These are phyloP conservation scores for Phytophthora citricola DNA, from an alignment of 352 stramenopile genomes.

Conservation along the genomic window DNA sequence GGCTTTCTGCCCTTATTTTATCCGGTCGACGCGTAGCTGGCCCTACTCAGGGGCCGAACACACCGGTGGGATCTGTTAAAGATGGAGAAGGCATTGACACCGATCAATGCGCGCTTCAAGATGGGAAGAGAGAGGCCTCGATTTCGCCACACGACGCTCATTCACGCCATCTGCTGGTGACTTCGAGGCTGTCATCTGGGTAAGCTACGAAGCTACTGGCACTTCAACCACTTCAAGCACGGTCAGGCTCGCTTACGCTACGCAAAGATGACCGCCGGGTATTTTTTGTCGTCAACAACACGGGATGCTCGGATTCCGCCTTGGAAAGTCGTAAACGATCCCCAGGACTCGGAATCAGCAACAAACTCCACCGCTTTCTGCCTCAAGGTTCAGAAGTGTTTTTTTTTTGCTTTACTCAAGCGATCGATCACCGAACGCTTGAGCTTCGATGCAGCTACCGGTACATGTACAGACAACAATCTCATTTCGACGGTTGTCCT, in stretches of 20 bases:
- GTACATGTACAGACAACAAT: not conserved
- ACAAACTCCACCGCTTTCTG: not conserved
- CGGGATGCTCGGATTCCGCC: not conserved
- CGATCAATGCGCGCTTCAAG: slow-evolving; percentile 15
- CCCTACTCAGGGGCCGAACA: too few relatives aligned
- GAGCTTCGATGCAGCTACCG: too few relatives aligned
- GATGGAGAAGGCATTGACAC: not conserved
- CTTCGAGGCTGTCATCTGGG: slow-evolving; percentile 24
- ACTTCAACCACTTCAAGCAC: slow-evolving; percentile 17
- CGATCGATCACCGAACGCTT: too few relatives aligned
- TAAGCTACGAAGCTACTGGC: not conserved
- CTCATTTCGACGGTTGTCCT: not conserved
- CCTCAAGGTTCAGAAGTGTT: too few relatives aligned
- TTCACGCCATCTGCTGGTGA: slow-evolving; percentile 31
- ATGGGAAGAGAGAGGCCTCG: slow-evolving; percentile 24
- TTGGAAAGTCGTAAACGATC: not conserved
- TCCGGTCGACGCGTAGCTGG: too few relatives aligned
- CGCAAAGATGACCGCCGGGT: slow-evolving; percentile 23
- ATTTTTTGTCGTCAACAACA: slow-evolving; percentile 20
- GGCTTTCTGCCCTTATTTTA: too few relatives aligned
- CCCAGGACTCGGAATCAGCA: not conserved
- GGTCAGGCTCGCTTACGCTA: slow-evolving; percentile 27
- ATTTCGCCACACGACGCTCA: slow-evolving; percentile 21
- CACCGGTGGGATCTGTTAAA: slow-evolving; percentile 5
- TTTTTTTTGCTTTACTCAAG: too few relatives aligned